Evolutionary conservation across 495 filamentous ascomycete species (phyloP).

Genomic region (Neurospora discreta): DNA sequence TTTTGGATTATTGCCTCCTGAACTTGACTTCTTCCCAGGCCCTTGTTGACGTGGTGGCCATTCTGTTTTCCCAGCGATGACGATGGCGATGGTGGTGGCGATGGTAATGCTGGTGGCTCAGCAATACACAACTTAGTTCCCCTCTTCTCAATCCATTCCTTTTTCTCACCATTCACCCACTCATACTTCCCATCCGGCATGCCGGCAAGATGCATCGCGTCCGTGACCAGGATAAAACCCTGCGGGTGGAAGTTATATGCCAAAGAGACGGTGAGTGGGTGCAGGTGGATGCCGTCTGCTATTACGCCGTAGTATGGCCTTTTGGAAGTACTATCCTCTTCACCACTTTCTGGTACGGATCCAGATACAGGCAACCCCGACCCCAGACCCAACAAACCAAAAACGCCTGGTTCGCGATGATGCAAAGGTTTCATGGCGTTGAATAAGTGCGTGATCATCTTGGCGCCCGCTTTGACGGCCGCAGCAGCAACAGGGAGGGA

Average conservation of each 20-base stretch:
- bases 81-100: neutral
- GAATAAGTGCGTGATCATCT: constrained; percentile 82
- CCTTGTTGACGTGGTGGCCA: neutral
- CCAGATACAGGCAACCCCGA: no score
- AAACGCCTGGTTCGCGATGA: constrained; percentile 76
- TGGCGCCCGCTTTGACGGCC: constrained; percentile 59
- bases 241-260: constrained; percentile 50
- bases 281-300: constrained; percentile 55
- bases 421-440: constrained; percentile 82
- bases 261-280: constrained; percentile 51
- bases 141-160: constrained; percentile 47
- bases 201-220: constrained; percentile 56
- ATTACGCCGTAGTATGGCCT: constrained; percentile 46
- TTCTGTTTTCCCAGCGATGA: neutral
- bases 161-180: constrained; percentile 67
- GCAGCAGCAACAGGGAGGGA: constrained; percentile 61
- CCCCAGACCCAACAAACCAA: constrained; percentile 46
- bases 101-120: constrained; percentile 3
- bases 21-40: no score
- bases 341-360: no score
- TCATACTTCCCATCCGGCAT: constrained; percentile 65
- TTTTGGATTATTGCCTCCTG: no score
- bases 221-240: constrained; percentile 56
- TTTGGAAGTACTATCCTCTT: no score
- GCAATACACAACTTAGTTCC: constrained; percentile 50